These are phyloP conservation scores for Chytridium lagenaria DNA, from an alignment of 371 early-diverging fungal species.

Conservation along the genomic window DNA sequence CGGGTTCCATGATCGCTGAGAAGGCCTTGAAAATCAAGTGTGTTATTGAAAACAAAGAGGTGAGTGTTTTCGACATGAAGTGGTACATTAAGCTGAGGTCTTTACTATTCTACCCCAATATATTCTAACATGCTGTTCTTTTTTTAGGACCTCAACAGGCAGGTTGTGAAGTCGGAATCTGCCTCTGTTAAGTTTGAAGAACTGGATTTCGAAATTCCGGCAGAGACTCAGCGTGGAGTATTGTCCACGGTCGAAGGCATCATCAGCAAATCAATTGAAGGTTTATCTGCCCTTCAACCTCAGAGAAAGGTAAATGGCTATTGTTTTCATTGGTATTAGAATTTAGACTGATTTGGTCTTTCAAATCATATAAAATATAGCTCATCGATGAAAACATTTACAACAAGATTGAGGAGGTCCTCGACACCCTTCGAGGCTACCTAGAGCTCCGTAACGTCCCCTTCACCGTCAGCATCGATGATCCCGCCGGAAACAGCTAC, in stretches of 20 bases:
- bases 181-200: slow-evolving; percentile 82
- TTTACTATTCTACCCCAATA: no score
- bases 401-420: slow-evolving; percentile 74
- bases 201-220: slow-evolving; percentile 89
- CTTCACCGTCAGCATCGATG: slow-evolving; percentile 83
- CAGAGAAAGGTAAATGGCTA: slow-evolving; percentile 75
- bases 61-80: background rate
- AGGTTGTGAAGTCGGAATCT: slow-evolving; percentile 87
- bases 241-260: slow-evolving; percentile 92
- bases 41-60: slow-evolving; percentile 60
- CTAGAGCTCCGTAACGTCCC: slow-evolving; percentile 46
- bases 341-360: background rate
- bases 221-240: slow-evolving; percentile 73
- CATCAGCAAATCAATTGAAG: slow-evolving; percentile 78
- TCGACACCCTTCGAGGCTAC: slow-evolving; percentile 69
- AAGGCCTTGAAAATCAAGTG: slow-evolving; percentile 77
- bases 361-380: slow-evolving; percentile 27
- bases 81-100: background rate
- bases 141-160: slow-evolving; percentile 81
- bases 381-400: slow-evolving; percentile 67
- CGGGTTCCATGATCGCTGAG: slow-evolving; percentile 80
- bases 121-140: background rate
- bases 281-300: slow-evolving; percentile 77
- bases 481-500: slow-evolving; percentile 93
- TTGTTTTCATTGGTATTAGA: no score